Conservation (phyloP, 768 basidiomycete species). For the Tricholoma hemisulphureum region DNA sequence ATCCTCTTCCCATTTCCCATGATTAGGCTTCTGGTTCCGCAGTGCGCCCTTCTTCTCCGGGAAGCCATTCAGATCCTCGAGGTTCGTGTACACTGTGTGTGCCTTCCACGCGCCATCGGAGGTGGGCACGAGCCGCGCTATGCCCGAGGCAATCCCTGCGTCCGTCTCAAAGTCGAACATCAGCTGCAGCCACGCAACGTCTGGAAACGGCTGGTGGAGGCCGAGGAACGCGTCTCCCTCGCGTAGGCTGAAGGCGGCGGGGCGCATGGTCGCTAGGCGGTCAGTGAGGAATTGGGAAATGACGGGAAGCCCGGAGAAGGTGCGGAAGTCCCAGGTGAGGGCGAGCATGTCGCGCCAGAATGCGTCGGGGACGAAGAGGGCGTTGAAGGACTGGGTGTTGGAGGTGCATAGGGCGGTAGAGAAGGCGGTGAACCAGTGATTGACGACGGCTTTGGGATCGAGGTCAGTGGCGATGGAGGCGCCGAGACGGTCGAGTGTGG, state of each 20-base stretch:
- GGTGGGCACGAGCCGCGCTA: conserved; percentile 54
- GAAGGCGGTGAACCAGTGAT: conserved; percentile 28
- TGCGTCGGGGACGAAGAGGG: conserved; percentile 20
- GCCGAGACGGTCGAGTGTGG: conserved; percentile 27
- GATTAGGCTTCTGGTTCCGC: conserved; percentile 42
- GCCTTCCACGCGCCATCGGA: conserved; percentile 53
- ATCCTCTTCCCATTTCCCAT: conserved; percentile 54
- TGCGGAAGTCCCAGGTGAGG: conserved; percentile 26
- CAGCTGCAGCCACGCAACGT: conserved; percentile 55
- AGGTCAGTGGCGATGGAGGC: conserved; percentile 18
- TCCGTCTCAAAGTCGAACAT: conserved; percentile 57
- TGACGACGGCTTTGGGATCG: conserved; percentile 20
- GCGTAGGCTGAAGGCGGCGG: conserved; percentile 29
- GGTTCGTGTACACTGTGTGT: conserved; percentile 55
- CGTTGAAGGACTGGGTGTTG: conserved; percentile 12
- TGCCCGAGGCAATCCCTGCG: conserved; percentile 48
- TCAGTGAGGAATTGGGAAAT: conserved; percentile 18
- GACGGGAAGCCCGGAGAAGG: conserved; percentile 17
- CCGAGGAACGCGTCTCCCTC: conserved; percentile 29
- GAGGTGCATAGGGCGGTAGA: conserved; percentile 11
- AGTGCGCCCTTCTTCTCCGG: conserved; percentile 50
- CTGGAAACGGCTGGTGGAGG: conserved; percentile 44
- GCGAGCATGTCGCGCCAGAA: conserved; percentile 24
- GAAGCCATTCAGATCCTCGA: conserved; percentile 52
- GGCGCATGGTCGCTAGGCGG: conserved; percentile 14